phyloP scores from a whole-genome alignment of 768 basidiomycete species.

The Boletus vermiculosoides region DNA sequence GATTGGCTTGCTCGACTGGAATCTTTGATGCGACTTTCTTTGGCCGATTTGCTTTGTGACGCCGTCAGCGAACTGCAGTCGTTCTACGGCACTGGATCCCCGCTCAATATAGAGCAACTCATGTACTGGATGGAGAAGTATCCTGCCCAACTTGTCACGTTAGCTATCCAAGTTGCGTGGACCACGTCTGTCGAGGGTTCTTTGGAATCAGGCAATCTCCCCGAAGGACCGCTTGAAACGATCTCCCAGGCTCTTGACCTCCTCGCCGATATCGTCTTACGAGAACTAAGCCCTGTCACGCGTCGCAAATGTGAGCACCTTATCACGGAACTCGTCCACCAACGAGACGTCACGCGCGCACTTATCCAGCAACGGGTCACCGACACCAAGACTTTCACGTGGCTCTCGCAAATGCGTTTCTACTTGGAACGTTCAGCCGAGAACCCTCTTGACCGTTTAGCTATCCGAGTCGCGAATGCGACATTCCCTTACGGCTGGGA shows the following conservation, averaged over 20 bases:
- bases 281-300: conserved; percentile 85
- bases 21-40: conserved; percentile 86
- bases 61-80: conserved; percentile 76
- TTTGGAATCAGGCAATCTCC: conserved; percentile 52
- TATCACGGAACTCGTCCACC: conserved; percentile 98
- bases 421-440: conserved; percentile 75
- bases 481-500: conserved; percentile 98
- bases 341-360: conserved; percentile 88
- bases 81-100: conserved; percentile 70
- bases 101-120: conserved; percentile 63
- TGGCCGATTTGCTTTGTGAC: conserved; percentile 77
- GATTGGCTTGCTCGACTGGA: conserved; percentile 96
- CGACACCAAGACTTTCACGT: conserved; percentile 76
- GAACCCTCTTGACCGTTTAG: conserved; percentile 76
- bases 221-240: conserved; percentile 69
- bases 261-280: conserved; percentile 94
- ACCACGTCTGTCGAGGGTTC: conserved; percentile 77
- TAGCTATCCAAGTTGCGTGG: conserved; percentile 96
- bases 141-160: conserved; percentile 93
- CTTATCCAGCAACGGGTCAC: conserved; percentile 65
- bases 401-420: conserved; percentile 99
- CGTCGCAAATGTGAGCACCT: conserved; percentile 98
- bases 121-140: conserved; percentile 92
- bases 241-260: conserved; percentile 84
- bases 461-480: conserved; percentile 86